These are phyloP conservation scores for Phoma sp. DNA, from an alignment of 2,329 filamentous ascomycete genomes.

Conservation along the genomic window DNA sequence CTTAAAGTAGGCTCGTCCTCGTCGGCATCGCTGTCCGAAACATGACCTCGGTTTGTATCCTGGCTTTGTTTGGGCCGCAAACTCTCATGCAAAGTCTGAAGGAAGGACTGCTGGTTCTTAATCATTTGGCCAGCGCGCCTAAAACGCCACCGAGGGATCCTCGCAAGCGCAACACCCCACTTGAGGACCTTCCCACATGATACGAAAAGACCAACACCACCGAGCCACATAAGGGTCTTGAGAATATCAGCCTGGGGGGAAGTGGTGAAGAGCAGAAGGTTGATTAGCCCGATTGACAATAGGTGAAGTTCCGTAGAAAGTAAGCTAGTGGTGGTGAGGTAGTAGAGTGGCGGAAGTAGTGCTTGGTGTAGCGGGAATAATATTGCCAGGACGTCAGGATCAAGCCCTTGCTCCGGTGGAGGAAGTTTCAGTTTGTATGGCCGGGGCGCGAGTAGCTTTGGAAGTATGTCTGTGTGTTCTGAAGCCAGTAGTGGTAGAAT, in stretches of 20 bases:
- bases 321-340: conserved; percentile 87
- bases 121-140: conserved; percentile 60
- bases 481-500: conserved; percentile 69
- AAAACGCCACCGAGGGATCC: conserved; percentile 92
- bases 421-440: conserved; percentile 46
- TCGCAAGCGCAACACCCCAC: conserved; percentile 84
- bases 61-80: conserved; percentile 34
- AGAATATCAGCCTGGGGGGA: conserved; percentile 62
- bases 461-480: conserved; percentile 51
- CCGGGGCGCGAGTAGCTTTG: conserved; percentile 39
- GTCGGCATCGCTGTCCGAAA: conserved; percentile 55
- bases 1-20: conserved; percentile 45
- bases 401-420: conserved; percentile 45
- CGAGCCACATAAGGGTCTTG: conserved; percentile 54
- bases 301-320: conserved; percentile 87
- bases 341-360: conserved; percentile 73
- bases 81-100: conserved; percentile 49
- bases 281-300: conserved; percentile 80
- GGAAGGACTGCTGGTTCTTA: conserved; percentile 51
- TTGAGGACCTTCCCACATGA: conserved; percentile 74
- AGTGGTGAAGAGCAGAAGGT: conserved; percentile 75
- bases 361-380: conserved; percentile 86
- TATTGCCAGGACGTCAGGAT: conserved; percentile 65
- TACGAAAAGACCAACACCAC: conserved; percentile 78
- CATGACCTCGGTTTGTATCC: conserved; percentile 22